Base-by-base conservation (phyloP, 305 asterid genomes). In the Fraxinus latifolia region DNA sequence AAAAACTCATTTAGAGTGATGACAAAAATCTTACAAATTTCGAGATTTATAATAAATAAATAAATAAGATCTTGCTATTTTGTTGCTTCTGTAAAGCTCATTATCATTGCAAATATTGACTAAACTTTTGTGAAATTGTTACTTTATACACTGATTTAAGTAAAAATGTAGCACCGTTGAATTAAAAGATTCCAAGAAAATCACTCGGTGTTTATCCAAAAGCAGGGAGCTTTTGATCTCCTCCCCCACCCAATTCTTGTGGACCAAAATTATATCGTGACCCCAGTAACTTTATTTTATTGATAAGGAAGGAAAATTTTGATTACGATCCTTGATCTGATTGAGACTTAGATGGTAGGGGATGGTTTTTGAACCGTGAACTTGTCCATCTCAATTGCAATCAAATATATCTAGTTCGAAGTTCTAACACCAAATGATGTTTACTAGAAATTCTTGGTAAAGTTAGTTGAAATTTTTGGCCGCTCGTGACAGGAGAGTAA, bases 231-330 rank as follows among this genome's bases (percentile, higher is more conserved):
- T 83, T 85, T 84, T 67, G 81, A 80, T 85, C 53, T 77, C 81
- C 3, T 6, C 75, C 62, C 74, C 79, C 23, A 32, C 47, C 65
- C 42, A 80, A 21, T 70, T 81, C 55, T 75, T 80, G 88, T 85
- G 93, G 93, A 89, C 58, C 79, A 72, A 79, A 90, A 81, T 78
- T 37, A 73, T 78, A 68, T 1, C 0, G 17, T 11, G 55, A 25
- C 70, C 25, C 79, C 33, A 33, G 75, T 27, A 42, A 8, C 15
- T 4, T 36, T 81, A 55, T 62, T 62, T 19, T 34, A 55, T 55
- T 6, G 67, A 55, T 55, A 55, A 55, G 67, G 0, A n/a, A 12
- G 1, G 17, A 44, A 14, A 12, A 12, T 14, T 14, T 47, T 47
- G 7, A 47, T 47, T 47, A 47, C 19, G 14, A 8, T 39, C 9